A percentile compares a stretch with the other conserved stretches of the same genome.
Conservation (phyloP, 495 filamentous ascomycete species). For the Penicillium cosmopolitanum region DNA sequence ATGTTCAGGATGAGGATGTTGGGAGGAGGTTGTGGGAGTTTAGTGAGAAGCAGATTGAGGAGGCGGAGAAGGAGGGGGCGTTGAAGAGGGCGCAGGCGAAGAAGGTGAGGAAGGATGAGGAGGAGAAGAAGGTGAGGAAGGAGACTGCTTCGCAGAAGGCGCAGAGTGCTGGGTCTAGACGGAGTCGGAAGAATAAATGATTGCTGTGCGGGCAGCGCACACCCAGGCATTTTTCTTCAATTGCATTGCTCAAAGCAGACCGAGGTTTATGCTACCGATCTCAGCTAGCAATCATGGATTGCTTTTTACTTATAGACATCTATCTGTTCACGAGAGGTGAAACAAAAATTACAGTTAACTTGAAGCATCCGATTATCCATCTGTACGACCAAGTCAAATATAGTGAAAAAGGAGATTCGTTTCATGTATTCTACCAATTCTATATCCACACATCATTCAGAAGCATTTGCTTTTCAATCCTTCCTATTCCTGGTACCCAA, state of each 20-base stretch:
- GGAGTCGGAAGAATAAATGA: slow-evolving; percentile 46
- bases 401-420: slow-evolving; percentile 47
- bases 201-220: no score
- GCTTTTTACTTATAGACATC: no score
- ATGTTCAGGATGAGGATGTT: slow-evolving; percentile 75
- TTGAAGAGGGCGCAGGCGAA: slow-evolving; percentile 66
- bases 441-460: slow-evolving; percentile 25
- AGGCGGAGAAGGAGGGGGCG: slow-evolving; percentile 80
- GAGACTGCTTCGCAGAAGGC: slow-evolving; percentile 39
- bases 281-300: no score
- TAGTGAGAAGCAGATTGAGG: slow-evolving; percentile 83
- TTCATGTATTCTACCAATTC: slow-evolving; percentile 40
- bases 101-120: slow-evolving; percentile 62
- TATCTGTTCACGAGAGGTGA: no score
- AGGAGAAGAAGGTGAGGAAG: slow-evolving; percentile 47
- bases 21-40: slow-evolving; percentile 86
- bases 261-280: background rate
- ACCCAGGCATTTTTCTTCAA: background rate
- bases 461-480: slow-evolving; percentile 10
- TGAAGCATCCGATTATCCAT: no score
- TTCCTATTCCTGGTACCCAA: background rate
- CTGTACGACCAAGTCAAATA: background rate
- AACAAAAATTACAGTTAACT: no score
- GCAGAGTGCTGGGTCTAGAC: slow-evolving; percentile 45
- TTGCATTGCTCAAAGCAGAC: background rate